A percentile compares a stretch with the other conserved stretches of the same genome.
Conservation (phyloP, 2,329 filamentous ascomycete species). For the Ampelomyces quisqualis region DNA sequence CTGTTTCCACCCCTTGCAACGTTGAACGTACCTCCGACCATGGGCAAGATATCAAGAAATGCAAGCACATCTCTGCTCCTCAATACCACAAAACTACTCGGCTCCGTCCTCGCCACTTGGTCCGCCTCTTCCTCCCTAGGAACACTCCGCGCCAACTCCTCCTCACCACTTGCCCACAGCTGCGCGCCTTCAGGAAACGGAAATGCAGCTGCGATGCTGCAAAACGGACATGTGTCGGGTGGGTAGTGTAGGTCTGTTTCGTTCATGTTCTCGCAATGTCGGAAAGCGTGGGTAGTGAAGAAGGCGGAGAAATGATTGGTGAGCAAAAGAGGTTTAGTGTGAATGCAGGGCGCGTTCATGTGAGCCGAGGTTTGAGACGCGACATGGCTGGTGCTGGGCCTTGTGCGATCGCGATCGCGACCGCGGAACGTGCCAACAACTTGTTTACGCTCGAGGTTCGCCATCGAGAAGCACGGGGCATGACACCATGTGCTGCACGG, state of each 20-base stretch:
- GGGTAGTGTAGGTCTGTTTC: constrained; percentile 45
- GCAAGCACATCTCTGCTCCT: constrained; percentile 76
- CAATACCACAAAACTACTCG: constrained; percentile 64
- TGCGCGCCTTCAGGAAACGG: constrained; percentile 29
- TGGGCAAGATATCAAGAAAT: constrained; percentile 90
- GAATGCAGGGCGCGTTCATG: constrained; percentile 5
- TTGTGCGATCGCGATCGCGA: too few species aligned
- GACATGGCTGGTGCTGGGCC: constrained; percentile 4
- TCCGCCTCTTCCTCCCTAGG: constrained; percentile 28
- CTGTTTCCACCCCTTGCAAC: neutral
- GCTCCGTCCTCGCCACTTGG: constrained; percentile 33
- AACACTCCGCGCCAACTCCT: constrained; percentile 20
- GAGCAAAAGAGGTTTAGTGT: constrained; percentile 9
- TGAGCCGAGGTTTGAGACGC: constrained; percentile 11
- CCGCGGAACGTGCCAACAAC: constrained; percentile 1
- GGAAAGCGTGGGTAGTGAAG: neutral
- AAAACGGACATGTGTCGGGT: constrained; percentile 56
- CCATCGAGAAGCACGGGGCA: neutral
- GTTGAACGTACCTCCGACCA: constrained; percentile 61
- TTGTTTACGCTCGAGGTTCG: constrained; percentile 7
- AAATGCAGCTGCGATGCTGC: constrained; percentile 57
- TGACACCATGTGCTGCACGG: neutral
- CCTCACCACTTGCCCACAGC: constrained; percentile 10
- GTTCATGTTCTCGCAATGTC: constrained; percentile 18
- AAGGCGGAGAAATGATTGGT: constrained; percentile 1